Evolutionary conservation across 2,329 filamentous ascomycete genomes (phyloP), one percentile per base, ranked within the genome.

Genomic region (Colletotrichum horii): DNA sequence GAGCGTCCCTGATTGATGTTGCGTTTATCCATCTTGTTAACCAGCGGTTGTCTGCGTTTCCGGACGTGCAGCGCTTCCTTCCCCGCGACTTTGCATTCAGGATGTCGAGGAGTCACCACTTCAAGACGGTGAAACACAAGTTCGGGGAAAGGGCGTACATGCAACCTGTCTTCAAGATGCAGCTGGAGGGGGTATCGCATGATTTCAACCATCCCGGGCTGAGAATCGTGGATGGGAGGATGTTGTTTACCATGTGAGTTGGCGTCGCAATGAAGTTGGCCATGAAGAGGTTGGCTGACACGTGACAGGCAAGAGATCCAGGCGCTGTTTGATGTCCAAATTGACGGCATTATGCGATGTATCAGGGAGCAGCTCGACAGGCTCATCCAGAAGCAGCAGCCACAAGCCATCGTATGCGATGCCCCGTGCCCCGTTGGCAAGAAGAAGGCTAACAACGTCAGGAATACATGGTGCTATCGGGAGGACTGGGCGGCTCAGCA

Each of bases 61-160:
- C 86, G 0, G 84, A 87, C 5, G 78, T 85, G 3, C 78, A 79
- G 8, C 69, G 78, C 8, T 78, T 79, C 12, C 80, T 88, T 2
- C 85, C 86, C 0, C 79, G 79, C 0, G 82, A 87, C 75, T 83
- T 83, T 65, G 82, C 85, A 3, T 74, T 82, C 9, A 80, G 82
- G 2, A 81, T 88, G 79, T 82, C 83, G 11, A 82, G 82, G 65
- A 83, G 85, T 24, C 83, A 85, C 8, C 82, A 83, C 15, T 87
- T 86, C 70, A 82, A 80, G 66, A 85, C 81, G 6, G 77, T 83
- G 9, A 85, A 85, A 70, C 83, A 85, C 72, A 85, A 84, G 76
- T 89, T 89, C 77, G 87, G 87, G 3, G 84, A 88, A 71, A 83
- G 79, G 15, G 86, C 85, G 1, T 87, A 85, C 24, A 84, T 85